Base-by-base conservation (phyloP, 2,329 filamentous ascomycete species). In the Fusarium tanahbumbuense region DNA sequence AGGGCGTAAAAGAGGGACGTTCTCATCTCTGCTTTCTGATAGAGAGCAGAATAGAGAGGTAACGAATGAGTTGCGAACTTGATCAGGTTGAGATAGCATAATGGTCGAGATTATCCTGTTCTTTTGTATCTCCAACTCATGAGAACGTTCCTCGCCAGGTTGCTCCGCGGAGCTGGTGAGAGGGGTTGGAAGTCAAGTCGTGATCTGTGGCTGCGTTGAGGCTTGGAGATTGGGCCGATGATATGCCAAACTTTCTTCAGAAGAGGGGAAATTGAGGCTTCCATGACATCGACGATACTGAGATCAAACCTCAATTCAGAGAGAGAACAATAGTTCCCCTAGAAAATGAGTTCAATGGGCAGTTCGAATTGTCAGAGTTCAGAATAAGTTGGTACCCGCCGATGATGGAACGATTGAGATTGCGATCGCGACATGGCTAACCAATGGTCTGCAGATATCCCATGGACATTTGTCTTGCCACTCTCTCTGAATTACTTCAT, bases 1-100 rank as follows among this genome's bases (percentile, higher is more conserved):
- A 75, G 65, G 64, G 68, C 72, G 48, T 52, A 73, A 67, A 75
- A 67, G 65, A 75, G 61, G 56, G 73, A 61, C 41, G 61, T 67
- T 68, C 54, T 74, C 73, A 75, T 75, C 59, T 61, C 68, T 54
- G 57, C 48, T 56, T 37, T 61, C 50, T 55, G 50, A 45, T 41
- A 46, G 62, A 67, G 45, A 62, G 45, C 44, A 60, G 46, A 65
- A 60, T 23, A 58, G 65, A 65, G 58, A 57, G 40, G 41, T 68
- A 69, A 64, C 56, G 70, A 71, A 69, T 67, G 71, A 63, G 49
- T 22, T 56, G 52, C 42, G 65, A 67, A 59, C 50, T 64, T 72
- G 67, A 27, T 62, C 47, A 56, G 67, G 60, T 68, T 56, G 50
- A 22, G 34, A 60, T 64, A 34, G 41, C 42, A 45, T 22, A 52